Evolutionary conservation across 345 rosid species (phyloP).

Genomic region (Pugionium cornutum): DNA sequence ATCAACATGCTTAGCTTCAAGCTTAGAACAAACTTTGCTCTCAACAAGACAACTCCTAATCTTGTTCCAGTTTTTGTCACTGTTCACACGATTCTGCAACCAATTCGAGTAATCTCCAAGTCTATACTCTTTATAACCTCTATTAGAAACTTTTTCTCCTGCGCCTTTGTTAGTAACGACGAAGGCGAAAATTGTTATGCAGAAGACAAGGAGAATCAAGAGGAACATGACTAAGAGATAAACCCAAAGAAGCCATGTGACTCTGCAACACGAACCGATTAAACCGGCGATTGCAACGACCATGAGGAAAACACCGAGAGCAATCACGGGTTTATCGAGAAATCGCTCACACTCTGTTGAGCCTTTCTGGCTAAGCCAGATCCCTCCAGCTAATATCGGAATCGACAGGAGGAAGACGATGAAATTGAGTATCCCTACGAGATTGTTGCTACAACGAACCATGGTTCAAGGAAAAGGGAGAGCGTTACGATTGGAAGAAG

Average conservation of each 20-base stretch:
- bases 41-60: slow-evolving; percentile 76
- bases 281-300: slow-evolving; percentile 78
- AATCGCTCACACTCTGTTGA: slow-evolving; percentile 79
- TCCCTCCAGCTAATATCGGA: slow-evolving; percentile 77
- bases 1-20: slow-evolving; percentile 38
- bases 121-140: slow-evolving; percentile 83
- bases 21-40: slow-evolving; percentile 58
- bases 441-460: slow-evolving; percentile 74
- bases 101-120: slow-evolving; percentile 76
- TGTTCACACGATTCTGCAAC: slow-evolving; percentile 69
- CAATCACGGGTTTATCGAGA: slow-evolving; percentile 72
- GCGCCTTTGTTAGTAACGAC: slow-evolving; percentile 94
- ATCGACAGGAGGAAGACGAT: slow-evolving; percentile 72
- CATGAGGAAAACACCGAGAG: slow-evolving; percentile 80
- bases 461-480: slow-evolving; percentile 5
- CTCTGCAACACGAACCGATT: slow-evolving; percentile 85
- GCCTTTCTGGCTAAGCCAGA: slow-evolving; percentile 76
- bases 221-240: slow-evolving; percentile 86
- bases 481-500: background rate
- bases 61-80: slow-evolving; percentile 65
- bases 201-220: slow-evolving; percentile 64
- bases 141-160: slow-evolving; percentile 52
- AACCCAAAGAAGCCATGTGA: slow-evolving; percentile 83
- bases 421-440: slow-evolving; percentile 77
- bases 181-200: slow-evolving; percentile 78